Evolutionary conservation across 768 basidiomycete genomes (phyloP), one percentile per base, ranked within the genome.

Genomic region (Amanita fuliginea): DNA sequence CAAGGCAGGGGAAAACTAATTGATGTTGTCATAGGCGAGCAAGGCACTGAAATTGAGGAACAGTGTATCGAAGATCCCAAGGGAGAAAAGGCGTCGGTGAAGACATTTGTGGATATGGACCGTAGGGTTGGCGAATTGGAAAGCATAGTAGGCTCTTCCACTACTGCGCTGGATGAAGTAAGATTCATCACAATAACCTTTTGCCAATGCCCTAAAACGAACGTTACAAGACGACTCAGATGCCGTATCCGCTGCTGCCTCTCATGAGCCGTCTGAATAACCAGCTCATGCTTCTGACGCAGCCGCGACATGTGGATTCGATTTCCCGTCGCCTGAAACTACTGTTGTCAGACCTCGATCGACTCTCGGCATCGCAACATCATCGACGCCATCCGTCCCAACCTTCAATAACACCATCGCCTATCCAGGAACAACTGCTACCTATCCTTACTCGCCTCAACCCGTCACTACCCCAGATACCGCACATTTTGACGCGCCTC

Each of bases 231-330:
- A 69, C 76, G 1, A 77, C 85, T 0, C 82, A 83, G 1, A 71
- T 91, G 14, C 84, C 88, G 0, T 75, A 83, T 4, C 87, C 89
- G 2, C 71, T 97, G n/a, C 68, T 96, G 3, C 83, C 89, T 0
- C 76, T 88, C 43, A 74, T 97, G 47, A 77, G 78, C 14, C 80
- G 87, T 39, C 78, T 97, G 39, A 91, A 89, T 59, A 79, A 80
- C 18, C 92, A 96, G 61, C 70, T 98, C 19, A 78, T 82, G 6
- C 72, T 97, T 13, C 80, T 99, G 41, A 89, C 95, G 0, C 93
- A 97, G 67, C 95, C 96, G 0, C 81, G 94, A 13, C 93, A 98
- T 60, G 83, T 98, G 44, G 96, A 99, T 64, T 87, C 91, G 9
- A 86, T 97, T 54, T 94, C 94, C 1, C 80, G 95, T 4, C 83